Evolutionary conservation across 164 flowering plant genomes (phyloP).

Genomic region (Stephania japonica): DNA sequence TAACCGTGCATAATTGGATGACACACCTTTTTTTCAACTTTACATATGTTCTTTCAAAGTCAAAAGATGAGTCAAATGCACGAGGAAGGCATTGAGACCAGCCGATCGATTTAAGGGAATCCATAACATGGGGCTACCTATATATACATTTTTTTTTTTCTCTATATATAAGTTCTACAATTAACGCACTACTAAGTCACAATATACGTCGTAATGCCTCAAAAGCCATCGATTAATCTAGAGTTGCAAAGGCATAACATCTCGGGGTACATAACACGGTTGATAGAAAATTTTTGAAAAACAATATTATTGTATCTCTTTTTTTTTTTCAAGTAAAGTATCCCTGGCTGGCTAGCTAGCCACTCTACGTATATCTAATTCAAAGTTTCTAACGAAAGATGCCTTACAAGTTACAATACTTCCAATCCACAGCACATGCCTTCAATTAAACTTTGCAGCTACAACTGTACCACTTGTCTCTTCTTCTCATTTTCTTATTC

Average conservation of each 20-base stretch:
- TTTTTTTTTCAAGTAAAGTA: too few relatives aligned
- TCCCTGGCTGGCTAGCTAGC: neutral
- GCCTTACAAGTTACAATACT: conserved; percentile 18
- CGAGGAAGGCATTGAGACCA: conserved; percentile 9
- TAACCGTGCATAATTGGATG: conserved; percentile 8
- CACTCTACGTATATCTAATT: neutral
- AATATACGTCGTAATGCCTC: too few relatives aligned
- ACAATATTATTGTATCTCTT: too few relatives aligned
- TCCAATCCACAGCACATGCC: conserved; percentile 16
- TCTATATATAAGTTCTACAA: neutral
- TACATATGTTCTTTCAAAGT: conserved; percentile 2
- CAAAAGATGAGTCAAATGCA: conserved; percentile 6
- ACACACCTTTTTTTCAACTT: conserved; percentile 12
- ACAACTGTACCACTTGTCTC: neutral
- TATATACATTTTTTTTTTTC: neutral
- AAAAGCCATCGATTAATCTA: too few relatives aligned
- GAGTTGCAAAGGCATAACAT: too few relatives aligned
- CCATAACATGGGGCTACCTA: conserved; percentile 14
- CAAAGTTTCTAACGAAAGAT: conserved; percentile 26
- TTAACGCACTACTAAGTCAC: neutral
- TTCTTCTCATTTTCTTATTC: neutral
- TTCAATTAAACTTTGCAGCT: conserved; percentile 9
- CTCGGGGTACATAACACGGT: too few relatives aligned
- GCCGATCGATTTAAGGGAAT: conserved; percentile 16
- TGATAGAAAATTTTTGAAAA: too few relatives aligned